phyloP scores from a whole-genome alignment of 2,329 filamentous ascomycete species.

The Coniochaeta ligniaria region DNA sequence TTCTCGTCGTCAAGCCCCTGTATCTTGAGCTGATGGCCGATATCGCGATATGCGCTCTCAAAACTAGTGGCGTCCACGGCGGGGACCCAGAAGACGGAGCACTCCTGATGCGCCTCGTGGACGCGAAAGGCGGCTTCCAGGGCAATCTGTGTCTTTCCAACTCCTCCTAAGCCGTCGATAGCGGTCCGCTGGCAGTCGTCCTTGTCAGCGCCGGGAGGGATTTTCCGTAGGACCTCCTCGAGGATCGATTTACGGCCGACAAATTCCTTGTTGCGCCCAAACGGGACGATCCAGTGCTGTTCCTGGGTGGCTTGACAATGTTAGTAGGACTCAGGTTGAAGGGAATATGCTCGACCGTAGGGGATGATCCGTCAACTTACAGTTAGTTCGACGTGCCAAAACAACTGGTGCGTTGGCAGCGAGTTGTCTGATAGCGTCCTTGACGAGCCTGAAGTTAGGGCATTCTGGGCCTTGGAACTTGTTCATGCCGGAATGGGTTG shows the following conservation, averaged over 20 bases:
- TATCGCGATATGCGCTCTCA: conserved; percentile 24
- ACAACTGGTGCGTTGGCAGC: conserved; percentile 4
- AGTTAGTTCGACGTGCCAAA: conserved; percentile 3
- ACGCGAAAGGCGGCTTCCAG: conserved; percentile 24
- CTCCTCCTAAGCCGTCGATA: conserved; percentile 23
- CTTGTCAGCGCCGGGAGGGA: conserved; percentile 1
- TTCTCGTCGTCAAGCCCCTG: too few relatives aligned
- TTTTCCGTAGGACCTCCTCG: conserved; percentile 7
- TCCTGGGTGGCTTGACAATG: neutral
- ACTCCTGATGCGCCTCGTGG: conserved; percentile 15
- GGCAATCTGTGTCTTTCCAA: conserved; percentile 31
- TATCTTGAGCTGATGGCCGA: conserved; percentile 18
- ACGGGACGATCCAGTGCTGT: conserved; percentile 11
- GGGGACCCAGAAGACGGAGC: conserved; percentile 33
- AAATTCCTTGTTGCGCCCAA: conserved; percentile 17
- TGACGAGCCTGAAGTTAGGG: conserved; percentile 7
- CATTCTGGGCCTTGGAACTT: conserved; percentile 7
- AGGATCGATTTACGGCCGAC: conserved; percentile 15
- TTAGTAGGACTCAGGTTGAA: neutral
- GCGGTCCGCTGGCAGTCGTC: conserved; percentile 17
- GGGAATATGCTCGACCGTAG: neutral
- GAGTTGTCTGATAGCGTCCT: conserved; percentile 4
- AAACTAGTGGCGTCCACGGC: conserved; percentile 19
- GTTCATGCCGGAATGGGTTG: conserved; percentile 7
- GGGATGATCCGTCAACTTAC: conserved; percentile 4